Evolutionary conservation across 2,329 filamentous ascomycete species (phyloP).

Genomic region (Fulvia fulva): DNA sequence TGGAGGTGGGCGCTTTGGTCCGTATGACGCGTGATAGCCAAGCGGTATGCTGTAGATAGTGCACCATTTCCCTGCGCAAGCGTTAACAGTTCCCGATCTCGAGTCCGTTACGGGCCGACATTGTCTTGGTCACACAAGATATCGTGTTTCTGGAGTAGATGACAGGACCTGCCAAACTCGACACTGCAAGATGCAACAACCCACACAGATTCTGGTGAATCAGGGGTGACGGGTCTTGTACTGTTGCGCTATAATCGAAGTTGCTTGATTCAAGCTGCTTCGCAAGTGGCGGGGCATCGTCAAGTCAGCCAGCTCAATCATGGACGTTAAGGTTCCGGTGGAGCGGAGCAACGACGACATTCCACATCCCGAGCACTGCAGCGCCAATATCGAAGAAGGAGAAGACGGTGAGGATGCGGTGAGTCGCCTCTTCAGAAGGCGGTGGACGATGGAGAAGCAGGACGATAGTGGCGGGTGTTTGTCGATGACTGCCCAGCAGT

Average conservation of each 20-base stretch:
- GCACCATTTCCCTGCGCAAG: too few species aligned
- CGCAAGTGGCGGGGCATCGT: neutral
- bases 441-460: neutral
- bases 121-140: neutral
- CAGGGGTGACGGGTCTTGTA: too few species aligned
- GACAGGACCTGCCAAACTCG: neutral
- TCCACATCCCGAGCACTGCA: neutral
- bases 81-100: neutral
- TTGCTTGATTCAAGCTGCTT: neutral
- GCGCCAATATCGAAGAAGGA: too few species aligned
- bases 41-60: too few species aligned
- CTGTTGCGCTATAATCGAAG: neutral
- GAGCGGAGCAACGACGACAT: neutral
- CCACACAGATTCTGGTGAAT: neutral
- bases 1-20: too few species aligned
- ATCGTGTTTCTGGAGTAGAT: neutral
- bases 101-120: neutral
- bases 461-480: neutral
- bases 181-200: too few species aligned
- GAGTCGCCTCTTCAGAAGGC: neutral
- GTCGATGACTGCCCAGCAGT: neutral
- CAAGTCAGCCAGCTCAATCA: neutral
- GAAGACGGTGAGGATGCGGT: neutral
- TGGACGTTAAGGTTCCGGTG: neutral
- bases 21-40: too few species aligned